A percentile compares a stretch with the other conserved stretches of the same genome.
Conservation (phyloP, 2,329 filamentous ascomycete species). For the Colletotrichum endophyticum region DNA sequence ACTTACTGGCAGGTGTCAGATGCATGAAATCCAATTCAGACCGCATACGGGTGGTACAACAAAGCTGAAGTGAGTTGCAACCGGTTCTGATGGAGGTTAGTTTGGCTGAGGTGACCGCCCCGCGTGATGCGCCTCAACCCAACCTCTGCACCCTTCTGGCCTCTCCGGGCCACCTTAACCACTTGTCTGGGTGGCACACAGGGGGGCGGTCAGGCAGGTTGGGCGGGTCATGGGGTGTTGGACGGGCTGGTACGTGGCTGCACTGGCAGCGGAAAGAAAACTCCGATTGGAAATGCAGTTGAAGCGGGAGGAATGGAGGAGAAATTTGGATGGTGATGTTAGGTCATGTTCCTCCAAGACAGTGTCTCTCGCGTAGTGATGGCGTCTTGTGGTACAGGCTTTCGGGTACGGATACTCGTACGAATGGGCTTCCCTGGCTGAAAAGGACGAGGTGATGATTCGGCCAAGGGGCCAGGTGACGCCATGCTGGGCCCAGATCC, state of each 20-base stretch:
- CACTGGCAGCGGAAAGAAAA: background rate
- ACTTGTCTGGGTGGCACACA: background rate
- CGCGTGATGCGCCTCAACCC: slow-evolving; percentile 5
- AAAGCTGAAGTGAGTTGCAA: background rate
- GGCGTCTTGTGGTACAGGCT: background rate
- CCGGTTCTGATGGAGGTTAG: background rate
- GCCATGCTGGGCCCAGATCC: slow-evolving; percentile 9
- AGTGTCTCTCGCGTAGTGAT: background rate
- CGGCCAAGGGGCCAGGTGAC: slow-evolving; percentile 11
- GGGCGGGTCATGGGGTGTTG: background rate
- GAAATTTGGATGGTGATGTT: background rate
- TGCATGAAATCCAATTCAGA: background rate
- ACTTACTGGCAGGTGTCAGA: slow-evolving; percentile 10
- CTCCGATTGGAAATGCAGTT: background rate
- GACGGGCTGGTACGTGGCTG: background rate
- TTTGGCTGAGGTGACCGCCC: background rate
- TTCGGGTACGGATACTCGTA: background rate
- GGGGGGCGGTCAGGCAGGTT: background rate
- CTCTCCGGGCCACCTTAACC: background rate
- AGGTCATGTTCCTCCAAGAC: background rate
- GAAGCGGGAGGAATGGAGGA: background rate
- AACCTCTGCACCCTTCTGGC: background rate
- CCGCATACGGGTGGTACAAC: background rate
- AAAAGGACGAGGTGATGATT: background rate
- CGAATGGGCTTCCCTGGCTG: background rate